Evolutionary conservation across 192 early-diverging fungal species (phyloP).

Genomic region (Lobosporangium transversale): DNA sequence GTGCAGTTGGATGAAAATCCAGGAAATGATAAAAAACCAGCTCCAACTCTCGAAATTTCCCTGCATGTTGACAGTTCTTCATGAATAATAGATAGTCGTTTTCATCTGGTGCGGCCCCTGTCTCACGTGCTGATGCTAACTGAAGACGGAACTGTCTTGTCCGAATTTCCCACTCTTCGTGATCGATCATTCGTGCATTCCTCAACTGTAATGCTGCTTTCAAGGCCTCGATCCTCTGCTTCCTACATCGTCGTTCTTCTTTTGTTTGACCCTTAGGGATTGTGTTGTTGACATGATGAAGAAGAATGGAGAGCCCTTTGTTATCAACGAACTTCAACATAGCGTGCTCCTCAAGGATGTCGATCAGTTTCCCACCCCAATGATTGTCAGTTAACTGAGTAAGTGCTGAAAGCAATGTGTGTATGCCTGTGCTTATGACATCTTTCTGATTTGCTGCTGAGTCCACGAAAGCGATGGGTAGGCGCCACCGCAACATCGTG

Average conservation of each 20-base stretch:
- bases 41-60: constrained; percentile 24
- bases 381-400: background rate
- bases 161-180: constrained; percentile 24
- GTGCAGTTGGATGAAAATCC: constrained; percentile 6
- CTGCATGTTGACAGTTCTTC: constrained; percentile 14
- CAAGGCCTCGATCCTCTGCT: background rate
- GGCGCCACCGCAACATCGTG: constrained; percentile 7
- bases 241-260: background rate
- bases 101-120: constrained; percentile 13
- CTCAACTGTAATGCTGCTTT: background rate
- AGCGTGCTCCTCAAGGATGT: background rate
- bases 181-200: background rate
- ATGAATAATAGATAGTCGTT: constrained; percentile 28
- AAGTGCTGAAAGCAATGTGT: constrained; percentile 12
- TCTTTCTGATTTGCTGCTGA: constrained; percentile 26
- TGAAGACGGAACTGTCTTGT: constrained; percentile 35
- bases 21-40: constrained; percentile 36
- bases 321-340: constrained; percentile 1
- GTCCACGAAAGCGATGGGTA: constrained; percentile 15
- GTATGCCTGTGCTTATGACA: constrained; percentile 26
- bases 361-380: constrained; percentile 2
- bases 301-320: background rate
- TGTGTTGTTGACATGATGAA: background rate
- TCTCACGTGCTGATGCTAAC: constrained; percentile 19
- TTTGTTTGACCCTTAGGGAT: too few species aligned